Conservation (phyloP, 768 basidiomycete species). For the Mycena metata region DNA sequence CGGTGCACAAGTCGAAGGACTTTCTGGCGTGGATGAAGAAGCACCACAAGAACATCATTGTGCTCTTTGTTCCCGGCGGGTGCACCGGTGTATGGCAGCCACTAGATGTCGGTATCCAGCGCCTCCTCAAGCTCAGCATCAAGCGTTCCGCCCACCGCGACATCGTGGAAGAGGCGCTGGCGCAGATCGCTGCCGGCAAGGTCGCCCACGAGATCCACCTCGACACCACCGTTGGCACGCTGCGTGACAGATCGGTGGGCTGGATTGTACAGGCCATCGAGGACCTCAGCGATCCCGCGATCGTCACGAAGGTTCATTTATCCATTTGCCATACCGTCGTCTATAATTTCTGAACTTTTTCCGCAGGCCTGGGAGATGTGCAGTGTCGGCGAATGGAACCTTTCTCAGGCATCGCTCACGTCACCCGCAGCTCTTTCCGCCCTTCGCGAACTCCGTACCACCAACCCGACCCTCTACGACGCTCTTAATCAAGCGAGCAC, state of each 20-base stretch:
- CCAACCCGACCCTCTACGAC: conserved; percentile 8
- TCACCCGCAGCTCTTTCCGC: conserved; percentile 1
- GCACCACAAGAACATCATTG: conserved; percentile 42
- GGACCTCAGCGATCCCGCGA: conserved; percentile 7
- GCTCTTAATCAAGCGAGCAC: conserved; percentile 1
- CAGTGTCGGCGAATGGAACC: conserved; percentile 5
- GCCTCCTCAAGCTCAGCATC: conserved; percentile 36
- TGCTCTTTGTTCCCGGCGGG: conserved; percentile 42
- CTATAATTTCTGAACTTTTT: too few species aligned
- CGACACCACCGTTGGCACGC: conserved; percentile 12
- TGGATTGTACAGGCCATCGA: conserved; percentile 27
- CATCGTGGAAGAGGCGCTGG: conserved; percentile 35
- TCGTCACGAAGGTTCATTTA: conserved; percentile 8
- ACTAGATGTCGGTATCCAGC: conserved; percentile 43
- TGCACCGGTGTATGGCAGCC: conserved; percentile 45
- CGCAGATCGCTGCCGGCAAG: conserved; percentile 38
- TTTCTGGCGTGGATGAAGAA: conserved; percentile 46
- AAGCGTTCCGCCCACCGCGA: conserved; percentile 37
- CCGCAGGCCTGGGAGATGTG: conserved; percentile 29
- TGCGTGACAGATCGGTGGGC: conserved; percentile 27
- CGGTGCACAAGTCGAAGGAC: conserved; percentile 47
- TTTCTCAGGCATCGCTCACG: conserved; percentile 16
- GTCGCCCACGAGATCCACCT: neutral
- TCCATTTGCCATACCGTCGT: neutral
- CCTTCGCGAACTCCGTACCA: conserved; percentile 4